Conservation (phyloP, 257 asterid genomes). For the Primulina eburnea region DNA sequence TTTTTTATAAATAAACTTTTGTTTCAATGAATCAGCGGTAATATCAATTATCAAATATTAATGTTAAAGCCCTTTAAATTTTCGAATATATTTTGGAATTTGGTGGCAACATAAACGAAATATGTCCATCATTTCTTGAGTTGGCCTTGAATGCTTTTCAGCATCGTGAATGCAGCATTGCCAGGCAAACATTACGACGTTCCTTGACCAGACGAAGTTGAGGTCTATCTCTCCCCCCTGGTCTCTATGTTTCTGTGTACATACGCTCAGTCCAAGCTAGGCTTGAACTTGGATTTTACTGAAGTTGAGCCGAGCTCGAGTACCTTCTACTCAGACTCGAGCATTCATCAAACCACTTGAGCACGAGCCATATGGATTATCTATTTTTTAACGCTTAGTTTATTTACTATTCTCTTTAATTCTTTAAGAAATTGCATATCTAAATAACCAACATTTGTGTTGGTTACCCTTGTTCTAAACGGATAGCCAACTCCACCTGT, state of each 20-base stretch:
- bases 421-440: no score
- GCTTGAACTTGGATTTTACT: background rate
- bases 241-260: constrained; percentile 7
- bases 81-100: no score
- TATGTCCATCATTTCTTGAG: background rate
- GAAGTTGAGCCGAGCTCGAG: background rate
- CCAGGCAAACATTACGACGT: constrained; percentile 84
- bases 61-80: no score
- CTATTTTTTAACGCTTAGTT: no score
- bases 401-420: no score
- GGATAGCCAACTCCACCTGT: constrained; percentile 20
- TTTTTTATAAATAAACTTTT: background rate
- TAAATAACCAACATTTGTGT: no score
- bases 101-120: background rate
- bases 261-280: no score
- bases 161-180: constrained; percentile 70
- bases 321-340: no score
- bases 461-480: background rate
- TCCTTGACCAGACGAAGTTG: constrained; percentile 49
- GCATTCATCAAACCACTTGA: background rate
- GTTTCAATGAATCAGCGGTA: no score
- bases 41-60: no score
- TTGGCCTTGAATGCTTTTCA: constrained; percentile 25
- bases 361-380: no score
- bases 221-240: constrained; percentile 47